Evolutionary conservation across 768 basidiomycete species (phyloP).

Genomic region (Collybiopsis confluens): DNA sequence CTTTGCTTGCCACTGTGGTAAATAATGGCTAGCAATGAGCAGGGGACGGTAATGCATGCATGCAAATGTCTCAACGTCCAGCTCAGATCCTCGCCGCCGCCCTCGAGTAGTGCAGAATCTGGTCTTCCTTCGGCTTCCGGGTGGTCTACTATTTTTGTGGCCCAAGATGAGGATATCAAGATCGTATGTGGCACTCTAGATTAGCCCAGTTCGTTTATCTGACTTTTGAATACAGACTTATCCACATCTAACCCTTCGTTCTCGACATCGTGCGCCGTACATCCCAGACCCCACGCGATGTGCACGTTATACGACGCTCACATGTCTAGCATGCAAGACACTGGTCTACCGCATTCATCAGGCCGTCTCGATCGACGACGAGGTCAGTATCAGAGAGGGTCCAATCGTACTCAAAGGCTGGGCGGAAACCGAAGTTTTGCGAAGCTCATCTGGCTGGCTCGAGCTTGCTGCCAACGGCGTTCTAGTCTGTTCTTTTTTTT

Average conservation of each 20-base stretch:
- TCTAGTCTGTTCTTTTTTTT: constrained; percentile 34
- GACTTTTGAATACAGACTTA: constrained; percentile 30
- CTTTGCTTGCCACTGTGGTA: background rate
- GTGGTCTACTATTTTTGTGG: constrained; percentile 38
- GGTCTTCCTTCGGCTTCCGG: constrained; percentile 14
- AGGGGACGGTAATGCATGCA: constrained; percentile 18
- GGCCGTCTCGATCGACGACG: constrained; percentile 32
- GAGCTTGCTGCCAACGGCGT: constrained; percentile 39
- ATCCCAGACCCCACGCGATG: constrained; percentile 23
- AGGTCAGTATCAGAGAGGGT: constrained; percentile 33
- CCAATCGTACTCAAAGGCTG: constrained; percentile 48
- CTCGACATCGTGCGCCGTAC: constrained; percentile 25
- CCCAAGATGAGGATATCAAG: constrained; percentile 40
- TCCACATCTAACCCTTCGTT: constrained; percentile 46
- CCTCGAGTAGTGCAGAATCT: constrained; percentile 21
- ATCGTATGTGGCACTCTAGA: constrained; percentile 27
- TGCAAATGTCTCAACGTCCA: constrained; percentile 48
- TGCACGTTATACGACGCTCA: constrained; percentile 37
- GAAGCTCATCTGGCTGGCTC: constrained; percentile 46
- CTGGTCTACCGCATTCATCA: constrained; percentile 45
- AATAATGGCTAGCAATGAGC: constrained; percentile 2
- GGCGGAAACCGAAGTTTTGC: constrained; percentile 45
- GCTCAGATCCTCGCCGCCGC: constrained; percentile 39
- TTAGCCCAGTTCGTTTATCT: background rate
- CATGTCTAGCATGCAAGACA: constrained; percentile 43